phyloP scores from a whole-genome alignment of 1,284 basidiomycete genomes.

The Macrocystidia cucumis region DNA sequence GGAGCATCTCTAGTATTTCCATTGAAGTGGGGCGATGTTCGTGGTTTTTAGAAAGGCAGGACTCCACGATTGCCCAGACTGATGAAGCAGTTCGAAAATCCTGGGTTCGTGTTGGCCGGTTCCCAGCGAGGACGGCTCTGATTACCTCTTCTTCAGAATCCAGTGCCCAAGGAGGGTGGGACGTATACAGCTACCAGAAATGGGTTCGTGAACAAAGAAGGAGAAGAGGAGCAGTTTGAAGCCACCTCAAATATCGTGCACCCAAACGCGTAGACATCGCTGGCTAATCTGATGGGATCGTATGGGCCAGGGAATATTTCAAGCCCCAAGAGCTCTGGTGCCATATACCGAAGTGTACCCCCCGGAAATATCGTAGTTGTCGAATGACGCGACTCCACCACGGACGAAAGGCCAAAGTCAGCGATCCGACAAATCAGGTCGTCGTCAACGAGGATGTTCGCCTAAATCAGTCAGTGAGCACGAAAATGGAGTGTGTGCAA shows the following conservation, averaged over 20 bases:
- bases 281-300: constrained; percentile 9
- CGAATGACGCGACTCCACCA: constrained; percentile 14
- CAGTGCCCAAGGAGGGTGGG: too few relatives aligned
- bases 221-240: too few relatives aligned
- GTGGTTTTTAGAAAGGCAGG: too few relatives aligned
- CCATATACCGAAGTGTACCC: constrained; percentile 14
- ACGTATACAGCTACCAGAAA: too few relatives aligned
- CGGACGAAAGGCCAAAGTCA: constrained; percentile 17
- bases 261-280: constrained; percentile 16
- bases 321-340: constrained; percentile 16
- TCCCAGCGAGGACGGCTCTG: too few relatives aligned
- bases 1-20: too few relatives aligned
- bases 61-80: too few relatives aligned
- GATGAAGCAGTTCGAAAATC: too few relatives aligned
- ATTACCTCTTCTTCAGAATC: too few relatives aligned
- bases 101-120: too few relatives aligned
- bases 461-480: constrained; percentile 5
- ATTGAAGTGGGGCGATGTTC: too few relatives aligned
- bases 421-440: constrained; percentile 14
- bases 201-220: too few relatives aligned
- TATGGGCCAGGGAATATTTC: background rate
- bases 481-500: background rate
- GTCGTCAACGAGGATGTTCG: constrained; percentile 15
- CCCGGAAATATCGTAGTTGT: constrained; percentile 9
- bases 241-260: constrained; percentile 18